Evolutionary conservation across 805 yeast genomes (phyloP), one percentile per base, ranked within the genome.

Genomic region (Millerozyma miso): DNA sequence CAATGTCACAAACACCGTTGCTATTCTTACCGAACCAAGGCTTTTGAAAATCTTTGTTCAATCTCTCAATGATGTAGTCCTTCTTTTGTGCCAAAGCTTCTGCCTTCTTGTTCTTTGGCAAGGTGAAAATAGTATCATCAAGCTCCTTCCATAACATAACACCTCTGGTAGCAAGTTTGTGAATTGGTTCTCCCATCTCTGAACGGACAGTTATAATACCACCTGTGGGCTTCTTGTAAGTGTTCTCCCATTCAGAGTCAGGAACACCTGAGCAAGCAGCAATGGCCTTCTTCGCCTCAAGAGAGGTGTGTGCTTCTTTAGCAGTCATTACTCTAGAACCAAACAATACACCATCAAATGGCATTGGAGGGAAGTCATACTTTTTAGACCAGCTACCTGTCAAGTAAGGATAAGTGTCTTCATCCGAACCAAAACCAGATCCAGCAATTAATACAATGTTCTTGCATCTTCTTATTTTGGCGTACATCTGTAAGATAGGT

Each of bases 111-210:
- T 81, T 81, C 76, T 90, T 89, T 62, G 99, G 97, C 65, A 89
- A 76, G 56, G 80, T 77, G 77, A 93, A 91, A 55, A 93, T 80
- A 37, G 96, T 88, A 54, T 88, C 91, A 68, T 93, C 99, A 72
- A 93, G 75, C 71, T 93, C 98, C 65, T 88, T 87, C 99, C 99
- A 93, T 64, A 93, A 81, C 68, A 87, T 63, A 47, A 93, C 98
- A 76, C 97, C 97, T 65, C 99, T 84, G 45, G 99, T 93, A 23
- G 99, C 98, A 54, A 93, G 79, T 75, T 93, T 93, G 71, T 93
- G 99, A 61, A 93, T 93, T 60, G 99, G 99, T 74, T 93, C 99
- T 63, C 99, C 99, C 99, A 93, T 93, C 75, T 93, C 99, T 14
- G 98, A 91, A 63, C 87, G 78, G 48, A 93, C 99, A 43, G 99